Evolutionary conservation across 2,329 filamentous ascomycete species (phyloP), one percentile per base, ranked within the genome.

Genomic region (Ophiostoma perfectum): DNA sequence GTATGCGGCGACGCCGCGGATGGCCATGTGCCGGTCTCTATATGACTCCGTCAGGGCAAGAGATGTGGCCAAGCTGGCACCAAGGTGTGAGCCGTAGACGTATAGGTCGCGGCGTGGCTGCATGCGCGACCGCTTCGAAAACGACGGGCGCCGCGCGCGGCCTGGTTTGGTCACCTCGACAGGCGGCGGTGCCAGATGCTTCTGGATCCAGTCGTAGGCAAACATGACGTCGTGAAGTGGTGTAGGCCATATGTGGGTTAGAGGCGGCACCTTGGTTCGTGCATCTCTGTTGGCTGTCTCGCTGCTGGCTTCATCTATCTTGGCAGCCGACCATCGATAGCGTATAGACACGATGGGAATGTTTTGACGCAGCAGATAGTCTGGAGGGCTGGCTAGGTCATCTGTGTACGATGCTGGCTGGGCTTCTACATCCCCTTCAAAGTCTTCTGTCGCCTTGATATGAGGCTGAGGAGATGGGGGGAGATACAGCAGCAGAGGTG

Each of bases 41-140:
- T 80, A 78, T 1, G 81, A 77, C 74, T 88, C 85, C 1, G 85
- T 88, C 60, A 89, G 75, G 8, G 86, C 82, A 3, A 89, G 78
- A 1, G 84, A 82, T 14, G 82, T 78, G 41, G 85, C 87, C 7
- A 89, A 78, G 14, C 82, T 80, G 47, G 84, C 87, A 16, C 86
- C 84, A 0, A 88, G 79, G 71, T 84, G 81, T 12, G 85, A 84
- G 58, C 86, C 85, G 71, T 83, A 87, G 65, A 88, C 78, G 70
- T 80, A 81, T 60, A 83, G 71, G 63, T 79, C 76, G 2, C 82
- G 81, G 66, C 79, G 77, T 18, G 65, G 65, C 9, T 41, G 18
- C 45, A 39, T 16, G 12, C 12, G 16, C 12, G 64, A 64, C 9
- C 14, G 42, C 27, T 36, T 36, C 5, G n/a, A 41, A 27, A 42